Evolutionary conservation across 2,329 filamentous ascomycete species (phyloP).

Genomic region (Pseudogymnoascus sp.): DNA sequence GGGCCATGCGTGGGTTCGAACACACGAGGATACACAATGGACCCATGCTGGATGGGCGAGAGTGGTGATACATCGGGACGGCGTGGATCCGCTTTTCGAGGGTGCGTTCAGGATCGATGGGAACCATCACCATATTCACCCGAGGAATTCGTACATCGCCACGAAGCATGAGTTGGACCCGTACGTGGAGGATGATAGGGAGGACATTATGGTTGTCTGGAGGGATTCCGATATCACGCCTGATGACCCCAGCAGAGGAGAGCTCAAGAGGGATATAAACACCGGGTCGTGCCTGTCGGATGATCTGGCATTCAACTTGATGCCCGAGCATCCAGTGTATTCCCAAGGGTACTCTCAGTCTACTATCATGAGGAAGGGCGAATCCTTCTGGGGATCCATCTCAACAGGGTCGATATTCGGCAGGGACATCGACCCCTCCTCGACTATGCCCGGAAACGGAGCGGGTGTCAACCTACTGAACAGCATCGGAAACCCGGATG

Average conservation of each 20-base stretch:
- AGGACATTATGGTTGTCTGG: slow-evolving; percentile 84
- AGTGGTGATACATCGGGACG: slow-evolving; percentile 69
- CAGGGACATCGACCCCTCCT: slow-evolving; percentile 53
- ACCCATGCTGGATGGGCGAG: slow-evolving; percentile 79
- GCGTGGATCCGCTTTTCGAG: slow-evolving; percentile 72
- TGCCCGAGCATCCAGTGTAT: slow-evolving; percentile 62
- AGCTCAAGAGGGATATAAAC: slow-evolving; percentile 23
- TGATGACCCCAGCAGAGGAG: slow-evolving; percentile 37
- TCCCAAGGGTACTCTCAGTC: slow-evolving; percentile 23
- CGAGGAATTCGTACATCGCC: slow-evolving; percentile 61
- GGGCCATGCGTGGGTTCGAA: slow-evolving; percentile 65
- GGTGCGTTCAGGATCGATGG: slow-evolving; percentile 76
- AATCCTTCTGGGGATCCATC: slow-evolving; percentile 49
- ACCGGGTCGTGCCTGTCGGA: slow-evolving; percentile 62
- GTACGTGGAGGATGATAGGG: slow-evolving; percentile 37
- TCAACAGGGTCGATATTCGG: slow-evolving; percentile 61
- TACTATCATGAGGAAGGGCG: slow-evolving; percentile 35
- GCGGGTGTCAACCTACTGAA: slow-evolving; percentile 69
- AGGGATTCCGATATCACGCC: slow-evolving; percentile 79
- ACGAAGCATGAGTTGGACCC: slow-evolving; percentile 69
- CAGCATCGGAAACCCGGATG: slow-evolving; percentile 72
- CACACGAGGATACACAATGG: slow-evolving; percentile 56
- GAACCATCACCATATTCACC: slow-evolving; percentile 80
- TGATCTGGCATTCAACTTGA: slow-evolving; percentile 68
- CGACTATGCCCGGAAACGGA: slow-evolving; percentile 62